Evolutionary conservation across 2,329 filamentous ascomycete species (phyloP), one percentile per base, ranked within the genome.

Genomic region (Parafenestella ontariensis): DNA sequence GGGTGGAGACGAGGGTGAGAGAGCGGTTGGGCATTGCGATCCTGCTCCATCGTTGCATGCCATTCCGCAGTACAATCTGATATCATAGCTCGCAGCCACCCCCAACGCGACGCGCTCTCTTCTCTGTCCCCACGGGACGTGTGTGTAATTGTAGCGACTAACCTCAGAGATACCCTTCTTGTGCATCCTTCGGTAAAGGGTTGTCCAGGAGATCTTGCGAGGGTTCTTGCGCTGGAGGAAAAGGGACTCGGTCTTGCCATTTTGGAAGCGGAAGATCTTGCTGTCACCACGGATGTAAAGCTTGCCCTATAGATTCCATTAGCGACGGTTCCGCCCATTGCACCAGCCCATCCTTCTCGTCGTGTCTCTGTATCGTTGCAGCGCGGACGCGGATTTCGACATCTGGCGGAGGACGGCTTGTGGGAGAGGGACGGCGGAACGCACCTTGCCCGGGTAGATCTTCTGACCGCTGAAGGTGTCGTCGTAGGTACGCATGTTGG

Each of bases 221-320:
- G 95, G 95, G 89, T 99, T 99, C 92, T 99, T 99, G 87, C 95
- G 94, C 88, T 99, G 95, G 75, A 98, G 91, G 89, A 99, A 99
- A 72, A 99, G 91, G 72, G 92, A 96, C 86, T 99, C 95, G 83
- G 92, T 94, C 87, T 99, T 99, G 86, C 95, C 92, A 85, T 96
- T 97, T 85, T 96, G 92, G 91, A 99, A 99, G 80, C 95, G 93
- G 91, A 99, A 99, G 87, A 98, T 89, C 88, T 98, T 99, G 92
- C 91, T 96, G 88, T 99, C 95, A 80, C 94, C 93, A 83, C 95
- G 92, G 87, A 99, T 86, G 86, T 94, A 99, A 85, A 99, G 90
- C 87, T 98, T 98, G 86, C 95, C 95, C 95, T 98, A 79, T 65
- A 49, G 34, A 57, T 53, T 56, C 50, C 66, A 72, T 72, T 71